Conservation (phyloP, 306 rosid genomes). For the Canavalia ensiformis region DNA sequence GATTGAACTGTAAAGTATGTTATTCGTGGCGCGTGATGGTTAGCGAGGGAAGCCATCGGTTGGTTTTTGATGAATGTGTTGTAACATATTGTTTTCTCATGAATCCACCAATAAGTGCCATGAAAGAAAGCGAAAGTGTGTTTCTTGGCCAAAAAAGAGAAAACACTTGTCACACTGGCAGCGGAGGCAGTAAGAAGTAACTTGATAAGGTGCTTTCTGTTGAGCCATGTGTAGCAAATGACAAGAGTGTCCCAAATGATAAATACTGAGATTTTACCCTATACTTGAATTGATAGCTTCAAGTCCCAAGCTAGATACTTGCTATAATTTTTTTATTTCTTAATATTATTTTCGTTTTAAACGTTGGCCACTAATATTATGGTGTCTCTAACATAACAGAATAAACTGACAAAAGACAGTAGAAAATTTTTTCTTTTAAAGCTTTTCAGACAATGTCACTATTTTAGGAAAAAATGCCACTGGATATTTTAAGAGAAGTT, state of each 20-base stretch:
- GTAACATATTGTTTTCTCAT: background rate
- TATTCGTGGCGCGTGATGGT: conserved; percentile 32
- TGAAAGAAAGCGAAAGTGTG: conserved; percentile 9
- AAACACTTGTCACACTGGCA: conserved; percentile 35
- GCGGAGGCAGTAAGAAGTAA: background rate
- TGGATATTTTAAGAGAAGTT: no score
- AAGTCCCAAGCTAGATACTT: background rate
- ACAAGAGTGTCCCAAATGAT: background rate
- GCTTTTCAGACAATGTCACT: no score
- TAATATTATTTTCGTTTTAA: background rate
- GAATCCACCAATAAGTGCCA: conserved; percentile 14
- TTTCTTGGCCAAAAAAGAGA: no score
- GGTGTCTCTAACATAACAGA: background rate
- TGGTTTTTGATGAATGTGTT: conserved; percentile 2
- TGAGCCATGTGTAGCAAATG: background rate
- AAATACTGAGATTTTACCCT: no score
- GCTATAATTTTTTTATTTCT: background rate
- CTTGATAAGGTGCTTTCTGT: background rate
- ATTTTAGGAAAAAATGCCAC: no score
- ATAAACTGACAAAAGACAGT: no score
- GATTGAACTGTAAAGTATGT: no score
- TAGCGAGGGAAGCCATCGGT: background rate
- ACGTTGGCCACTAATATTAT: background rate
- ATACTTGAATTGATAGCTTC: background rate
- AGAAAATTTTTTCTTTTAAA: no score